Base-by-base conservation (phyloP, 805 yeast genomes). In the Lipomyces kockii region DNA sequence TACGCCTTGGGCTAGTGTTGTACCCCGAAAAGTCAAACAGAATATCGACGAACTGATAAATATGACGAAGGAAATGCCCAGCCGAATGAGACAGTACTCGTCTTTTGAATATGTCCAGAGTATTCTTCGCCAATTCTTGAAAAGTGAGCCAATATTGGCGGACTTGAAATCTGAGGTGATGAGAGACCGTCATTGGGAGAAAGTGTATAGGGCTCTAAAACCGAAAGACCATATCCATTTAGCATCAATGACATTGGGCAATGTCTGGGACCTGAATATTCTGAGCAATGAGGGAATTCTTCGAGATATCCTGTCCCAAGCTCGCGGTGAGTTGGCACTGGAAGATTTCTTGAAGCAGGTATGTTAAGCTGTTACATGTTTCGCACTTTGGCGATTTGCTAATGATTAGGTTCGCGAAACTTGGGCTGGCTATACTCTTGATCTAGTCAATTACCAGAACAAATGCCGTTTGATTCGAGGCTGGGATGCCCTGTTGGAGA, bases 301-400 rank as follows among this genome's bases (percentile, higher is more conserved):
- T 6, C 83, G 82, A 52, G 77, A 83, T 0, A 76, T 89, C 0
- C 72, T 91, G 1, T 81, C 81, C 0, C 85, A 83, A 65, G 97
- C 98, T 0, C 85, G 85, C 67, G 89, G 91, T 2, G 98, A 94
- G 74, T 81, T 84, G 66, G 80, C 85, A 0, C 79, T 94, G 2
- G 90, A 89, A 62, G 85, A 83, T 11, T 84, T 87, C 3, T 74
- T 94, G 7, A 72, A 71, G 1, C 73, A 77, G 1, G 71, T 64
- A 57, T 7, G 59, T 53, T 12, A 49, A 11, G 14, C n/a, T 25
- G 29, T 9, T 9, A 22, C 3, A 25, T 4, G 29, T 27, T 32
- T 34, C 29, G n/a, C 22, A 29, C 20, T n/a, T 5, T 25, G 11
- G 29, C n/a, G 29, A 52, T 51, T 20, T 11, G 22, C 52, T 60